These are phyloP conservation scores for Erodium trifolium DNA, from an alignment of 441 rosid genomes.

Conservation along the genomic window DNA sequence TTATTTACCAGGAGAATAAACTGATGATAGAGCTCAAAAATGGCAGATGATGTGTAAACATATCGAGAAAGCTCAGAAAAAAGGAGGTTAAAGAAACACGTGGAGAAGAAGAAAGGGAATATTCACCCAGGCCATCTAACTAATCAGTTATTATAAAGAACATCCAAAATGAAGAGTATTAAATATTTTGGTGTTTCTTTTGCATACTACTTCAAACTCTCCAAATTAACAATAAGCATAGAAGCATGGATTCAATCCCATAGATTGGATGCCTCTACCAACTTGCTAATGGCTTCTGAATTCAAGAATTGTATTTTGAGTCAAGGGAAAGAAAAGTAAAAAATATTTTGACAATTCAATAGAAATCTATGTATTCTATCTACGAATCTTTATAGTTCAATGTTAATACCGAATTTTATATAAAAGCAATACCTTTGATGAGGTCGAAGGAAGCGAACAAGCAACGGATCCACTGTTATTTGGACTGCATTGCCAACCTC, in stretches of 20 bases:
- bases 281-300: conserved; percentile 8
- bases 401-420: conserved; percentile 14
- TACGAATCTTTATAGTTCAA: neutral
- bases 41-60: neutral
- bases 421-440: conserved; percentile 72
- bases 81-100: too few species aligned
- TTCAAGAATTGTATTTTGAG: neutral
- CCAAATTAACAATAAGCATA: neutral
- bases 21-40: neutral
- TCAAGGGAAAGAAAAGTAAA: conserved; percentile 4
- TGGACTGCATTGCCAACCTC: conserved; percentile 26
- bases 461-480: conserved; percentile 73
- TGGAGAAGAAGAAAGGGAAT: neutral
- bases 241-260: neutral
- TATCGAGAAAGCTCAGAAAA: neutral
- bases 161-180: neutral
- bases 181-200: neutral
- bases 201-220: neutral
- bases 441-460: conserved; percentile 84
- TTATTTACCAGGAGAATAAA: neutral
- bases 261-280: neutral
- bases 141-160: neutral
- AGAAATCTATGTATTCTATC: neutral
- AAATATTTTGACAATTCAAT: conserved; percentile 3
- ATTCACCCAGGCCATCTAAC: neutral